A percentile compares a stretch with the other conserved stretches of the same genome.
Evolutionary conservation across 2,329 filamentous ascomycete genomes (phyloP).

Genomic region (Botrytis cinerea): DNA sequence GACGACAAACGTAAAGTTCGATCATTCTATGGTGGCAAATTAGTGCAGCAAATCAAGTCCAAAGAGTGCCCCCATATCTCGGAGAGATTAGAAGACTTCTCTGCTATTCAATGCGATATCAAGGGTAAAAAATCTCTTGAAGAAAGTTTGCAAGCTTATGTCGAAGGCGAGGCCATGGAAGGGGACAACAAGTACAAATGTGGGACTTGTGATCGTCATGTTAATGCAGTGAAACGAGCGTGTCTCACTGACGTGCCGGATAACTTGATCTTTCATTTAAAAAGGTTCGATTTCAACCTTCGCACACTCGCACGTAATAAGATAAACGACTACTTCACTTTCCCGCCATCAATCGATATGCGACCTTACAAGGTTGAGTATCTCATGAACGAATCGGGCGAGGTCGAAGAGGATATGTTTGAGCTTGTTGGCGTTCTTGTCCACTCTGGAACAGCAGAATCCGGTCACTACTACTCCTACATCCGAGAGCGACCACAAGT

Average conservation of each 20-base stretch:
- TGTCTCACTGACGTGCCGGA: conserved; percentile 92
- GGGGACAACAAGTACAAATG: conserved; percentile 99
- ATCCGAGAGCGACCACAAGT: conserved; percentile 74
- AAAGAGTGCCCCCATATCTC: conserved; percentile 95
- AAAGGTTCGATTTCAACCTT: conserved; percentile 81
- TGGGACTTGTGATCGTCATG: conserved; percentile 81
- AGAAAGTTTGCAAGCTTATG: conserved; percentile 91
- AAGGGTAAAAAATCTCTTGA: conserved; percentile 83
- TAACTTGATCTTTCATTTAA: conserved; percentile 93
- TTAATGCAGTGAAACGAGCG: conserved; percentile 89
- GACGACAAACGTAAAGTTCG: conserved; percentile 73
- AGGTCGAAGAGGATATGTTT: conserved; percentile 71
- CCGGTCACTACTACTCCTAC: conserved; percentile 96
- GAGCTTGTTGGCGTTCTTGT: conserved; percentile 94
- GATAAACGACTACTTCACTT: conserved; percentile 93
- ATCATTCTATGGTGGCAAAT: conserved; percentile 85
- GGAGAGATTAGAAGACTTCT: conserved; percentile 85
- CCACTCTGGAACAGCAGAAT: conserved; percentile 88
- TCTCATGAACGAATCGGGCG: conserved; percentile 62
- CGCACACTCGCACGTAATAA: conserved; percentile 79
- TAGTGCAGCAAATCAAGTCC: conserved; percentile 93
- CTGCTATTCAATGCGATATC: conserved; percentile 93
- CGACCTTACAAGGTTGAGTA: conserved; percentile 86
- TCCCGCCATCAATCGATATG: conserved; percentile 83
- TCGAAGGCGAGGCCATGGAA: conserved; percentile 94